Evolutionary conservation across 371 early-diverging fungal genomes (phyloP).

Genomic region (Mortierella polycephala): DNA sequence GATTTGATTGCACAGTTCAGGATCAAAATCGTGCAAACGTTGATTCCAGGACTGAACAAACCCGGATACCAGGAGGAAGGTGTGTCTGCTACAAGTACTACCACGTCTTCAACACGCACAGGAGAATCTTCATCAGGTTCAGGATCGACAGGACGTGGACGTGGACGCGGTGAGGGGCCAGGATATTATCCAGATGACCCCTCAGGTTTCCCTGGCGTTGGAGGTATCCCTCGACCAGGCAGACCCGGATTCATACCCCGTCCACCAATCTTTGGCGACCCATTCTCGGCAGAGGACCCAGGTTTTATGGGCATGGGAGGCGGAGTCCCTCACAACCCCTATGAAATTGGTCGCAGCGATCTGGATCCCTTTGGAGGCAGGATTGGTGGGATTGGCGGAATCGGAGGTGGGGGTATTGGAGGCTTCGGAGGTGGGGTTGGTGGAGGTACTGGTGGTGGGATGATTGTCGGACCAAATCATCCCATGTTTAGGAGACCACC

Average conservation of each 20-base stretch:
- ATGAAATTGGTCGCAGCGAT: constrained; percentile 39
- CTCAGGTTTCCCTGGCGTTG: constrained; percentile 31
- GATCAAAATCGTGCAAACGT: constrained; percentile 70
- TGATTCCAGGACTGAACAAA: constrained; percentile 76
- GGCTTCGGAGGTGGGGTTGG: constrained; percentile 46
- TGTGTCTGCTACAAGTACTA: constrained; percentile 7
- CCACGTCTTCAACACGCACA: background rate
- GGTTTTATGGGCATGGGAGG: constrained; percentile 11
- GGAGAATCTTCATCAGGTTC: constrained; percentile 8
- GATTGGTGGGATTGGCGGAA: constrained; percentile 30
- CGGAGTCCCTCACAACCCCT: constrained; percentile 14
- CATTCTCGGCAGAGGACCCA: constrained; percentile 47
- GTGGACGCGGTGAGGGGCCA: constrained; percentile 12
- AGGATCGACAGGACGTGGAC: background rate
- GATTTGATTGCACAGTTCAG: constrained; percentile 71
- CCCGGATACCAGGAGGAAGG: constrained; percentile 64
- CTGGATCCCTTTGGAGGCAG: constrained; percentile 64
- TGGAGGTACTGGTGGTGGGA: constrained; percentile 73
- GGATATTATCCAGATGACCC: constrained; percentile 49
- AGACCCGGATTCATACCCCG: constrained; percentile 38
- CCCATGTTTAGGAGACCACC: constrained; percentile 82
- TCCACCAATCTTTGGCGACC: constrained; percentile 51
- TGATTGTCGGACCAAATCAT: constrained; percentile 91
- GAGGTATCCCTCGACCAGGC: constrained; percentile 33
- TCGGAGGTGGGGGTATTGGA: constrained; percentile 51